Conservation (phyloP, 352 stramenopile genomes). For the Phytophthora pini region DNA sequence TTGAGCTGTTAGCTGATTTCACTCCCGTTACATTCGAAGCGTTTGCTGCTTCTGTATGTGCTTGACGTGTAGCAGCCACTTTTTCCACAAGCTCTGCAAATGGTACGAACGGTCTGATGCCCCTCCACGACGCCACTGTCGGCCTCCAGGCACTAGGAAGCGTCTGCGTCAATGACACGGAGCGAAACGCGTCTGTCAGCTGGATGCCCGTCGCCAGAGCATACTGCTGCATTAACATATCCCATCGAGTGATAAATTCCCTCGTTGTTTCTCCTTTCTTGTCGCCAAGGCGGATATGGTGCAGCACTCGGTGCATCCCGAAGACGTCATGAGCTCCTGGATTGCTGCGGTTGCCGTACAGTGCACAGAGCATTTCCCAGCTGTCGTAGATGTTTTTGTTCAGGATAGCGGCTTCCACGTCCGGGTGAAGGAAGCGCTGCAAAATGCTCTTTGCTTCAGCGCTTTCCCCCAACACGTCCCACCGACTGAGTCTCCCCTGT, state of each 20-base stretch:
- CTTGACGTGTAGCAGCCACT: slow-evolving; percentile 28
- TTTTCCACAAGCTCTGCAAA: slow-evolving; percentile 50
- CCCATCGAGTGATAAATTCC: slow-evolving; percentile 50
- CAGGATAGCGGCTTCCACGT: slow-evolving; percentile 53
- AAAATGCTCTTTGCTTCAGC: slow-evolving; percentile 59
- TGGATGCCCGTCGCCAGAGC: slow-evolving; percentile 43
- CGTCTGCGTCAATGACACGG: slow-evolving; percentile 42
- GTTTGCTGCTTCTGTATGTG: slow-evolving; percentile 23
- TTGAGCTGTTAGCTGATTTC: slow-evolving; percentile 2
- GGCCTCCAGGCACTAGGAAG: slow-evolving; percentile 38
- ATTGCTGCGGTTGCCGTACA: slow-evolving; percentile 46
- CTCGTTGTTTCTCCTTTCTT: slow-evolving; percentile 44
- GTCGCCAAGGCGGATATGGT: slow-evolving; percentile 52
- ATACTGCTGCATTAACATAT: slow-evolving; percentile 54
- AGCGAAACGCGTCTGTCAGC: slow-evolving; percentile 50
- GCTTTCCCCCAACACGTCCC: slow-evolving; percentile 47
- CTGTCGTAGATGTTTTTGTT: slow-evolving; percentile 64
- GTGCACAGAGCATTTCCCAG: slow-evolving; percentile 49
- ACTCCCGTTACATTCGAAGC: not conserved
- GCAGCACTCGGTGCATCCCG: slow-evolving; percentile 52
- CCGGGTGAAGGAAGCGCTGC: slow-evolving; percentile 52
- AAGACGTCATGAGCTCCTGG: slow-evolving; percentile 44
- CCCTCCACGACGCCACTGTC: slow-evolving; percentile 43
- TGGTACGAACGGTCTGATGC: slow-evolving; percentile 46
- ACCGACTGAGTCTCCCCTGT: slow-evolving; percentile 38